A percentile compares a stretch with the other conserved stretches of the same genome.
phyloP scores from a whole-genome alignment of 257 asterid genomes.

The Leptodermis oblonga region DNA sequence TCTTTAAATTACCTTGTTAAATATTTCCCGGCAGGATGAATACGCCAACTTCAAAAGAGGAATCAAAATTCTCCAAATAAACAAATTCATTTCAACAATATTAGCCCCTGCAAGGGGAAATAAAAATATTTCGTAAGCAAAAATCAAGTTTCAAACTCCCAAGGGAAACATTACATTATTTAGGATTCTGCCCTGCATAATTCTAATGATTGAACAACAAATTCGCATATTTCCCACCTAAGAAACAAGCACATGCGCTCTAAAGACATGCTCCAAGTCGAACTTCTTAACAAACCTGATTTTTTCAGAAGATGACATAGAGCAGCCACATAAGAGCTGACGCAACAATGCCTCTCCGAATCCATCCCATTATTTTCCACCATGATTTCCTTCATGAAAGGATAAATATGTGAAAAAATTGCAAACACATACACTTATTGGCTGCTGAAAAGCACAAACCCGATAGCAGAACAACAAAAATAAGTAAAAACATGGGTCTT shows the following conservation, averaged over 20 bases:
- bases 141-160: too few species aligned
- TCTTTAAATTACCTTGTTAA: constrained; percentile 53
- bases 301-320: constrained; percentile 58
- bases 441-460: not conserved
- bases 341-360: constrained; percentile 33
- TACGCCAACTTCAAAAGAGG: constrained; percentile 59
- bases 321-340: constrained; percentile 61
- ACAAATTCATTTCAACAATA: constrained; percentile 33
- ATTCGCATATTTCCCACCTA: not conserved
- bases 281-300: constrained; percentile 41
- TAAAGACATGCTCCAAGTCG: not conserved
- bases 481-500: not conserved
- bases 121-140: too few species aligned
- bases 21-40: constrained; percentile 45
- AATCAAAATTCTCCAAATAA: constrained; percentile 59
- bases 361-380: constrained; percentile 33
- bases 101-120: constrained; percentile 40
- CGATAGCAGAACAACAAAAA: not conserved
- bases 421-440: not conserved
- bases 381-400: constrained; percentile 40
- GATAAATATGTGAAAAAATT: constrained; percentile 14
- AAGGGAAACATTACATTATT: not conserved
- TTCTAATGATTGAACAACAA: not conserved
- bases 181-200: not conserved
- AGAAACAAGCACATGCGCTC: not conserved